Base-by-base conservation (phyloP, 495 filamentous ascomycete genomes). In the Tuber aestivum region DNA sequence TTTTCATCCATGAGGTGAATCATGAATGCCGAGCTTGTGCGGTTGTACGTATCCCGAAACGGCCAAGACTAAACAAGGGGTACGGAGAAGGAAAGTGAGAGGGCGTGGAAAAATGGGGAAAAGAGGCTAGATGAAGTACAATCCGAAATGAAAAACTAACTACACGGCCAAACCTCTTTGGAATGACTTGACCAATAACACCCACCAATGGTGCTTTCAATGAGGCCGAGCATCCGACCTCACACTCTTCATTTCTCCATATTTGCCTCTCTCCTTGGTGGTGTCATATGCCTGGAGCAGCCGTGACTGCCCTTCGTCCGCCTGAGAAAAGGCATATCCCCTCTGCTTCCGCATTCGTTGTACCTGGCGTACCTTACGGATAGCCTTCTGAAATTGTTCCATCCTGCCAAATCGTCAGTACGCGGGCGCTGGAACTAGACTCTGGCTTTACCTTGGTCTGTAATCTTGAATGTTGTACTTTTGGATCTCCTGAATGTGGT, bases 391-490 rank as follows among this genome's bases (percentile, higher is more conserved):
- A 89, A 99, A 99, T 85, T 99, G 95, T 84, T 99, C 95, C 95
- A 99, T 99, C 56, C 92, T 93, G 76, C 81, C 50, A 69, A 83
- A 81, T 32, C 32, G 16, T 71, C 6, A 74, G 61, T 3, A 73
- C n/a, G 14, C 8, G 35, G 37, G 48, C 20, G 21, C 9, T 65
- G n/a, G 73, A 78, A 82, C n/a, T 44, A 21, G 70, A n/a, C 38
- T 41, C 35, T 14, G 23, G 50, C 71, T 86, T 73, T 89, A 92
- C 88, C 95, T 87, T 65, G 95, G 95, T 77, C 96, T 88, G 84
- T 99, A 99, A 86, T 99, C 96, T 85, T 98, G 96, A 73, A 99
- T 96, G 81, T 99, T 99, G 86, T 97, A 99, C 85, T 99, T 99
- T 84, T 99, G 96, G 78, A 99, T 99, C 85, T 99, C 96, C 85